phyloP scores from a whole-genome alignment of 2,329 filamentous ascomycete genomes.

The Penicillium aurantiogriseum region DNA sequence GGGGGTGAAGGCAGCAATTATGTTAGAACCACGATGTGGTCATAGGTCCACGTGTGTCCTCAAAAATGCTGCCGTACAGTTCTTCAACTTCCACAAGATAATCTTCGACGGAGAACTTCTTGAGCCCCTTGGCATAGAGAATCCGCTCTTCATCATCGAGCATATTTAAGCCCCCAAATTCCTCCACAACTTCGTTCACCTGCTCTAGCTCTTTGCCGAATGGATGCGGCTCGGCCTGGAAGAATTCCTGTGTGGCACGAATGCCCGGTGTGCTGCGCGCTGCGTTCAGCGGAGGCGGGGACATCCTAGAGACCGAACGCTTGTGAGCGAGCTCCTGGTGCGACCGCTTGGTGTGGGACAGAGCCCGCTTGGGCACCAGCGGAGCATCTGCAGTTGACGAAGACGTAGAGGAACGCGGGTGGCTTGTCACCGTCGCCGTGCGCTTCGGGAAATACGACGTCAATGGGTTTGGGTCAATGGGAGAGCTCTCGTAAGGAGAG shows the following conservation, averaged over 20 bases:
- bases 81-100: constrained; percentile 79
- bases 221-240: constrained; percentile 56
- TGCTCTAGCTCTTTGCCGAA: constrained; percentile 89
- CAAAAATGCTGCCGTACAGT: constrained; percentile 63
- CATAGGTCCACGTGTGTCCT: constrained; percentile 40
- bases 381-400: constrained; percentile 56
- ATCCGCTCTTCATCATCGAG: constrained; percentile 72
- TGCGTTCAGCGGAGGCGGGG: constrained; percentile 41
- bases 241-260: constrained; percentile 39
- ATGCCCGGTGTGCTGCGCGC: constrained; percentile 35
- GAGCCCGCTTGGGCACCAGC: constrained; percentile 71
- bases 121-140: constrained; percentile 67
- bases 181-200: constrained; percentile 89
- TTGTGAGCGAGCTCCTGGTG: constrained; percentile 72
- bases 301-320: constrained; percentile 59
- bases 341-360: constrained; percentile 85
- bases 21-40: constrained; percentile 37
- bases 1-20: constrained; percentile 12
- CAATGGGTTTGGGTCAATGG: constrained; percentile 55
- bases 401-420: constrained; percentile 49
- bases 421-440: constrained; percentile 63
- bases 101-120: constrained; percentile 73
- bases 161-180: constrained; percentile 66
- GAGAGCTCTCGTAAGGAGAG: constrained; percentile 43
- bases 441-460: constrained; percentile 66